A percentile compares a stretch with the other conserved stretches of the same genome.
phyloP scores from a whole-genome alignment of 495 filamentous ascomycete genomes.

The Xylaria curta region DNA sequence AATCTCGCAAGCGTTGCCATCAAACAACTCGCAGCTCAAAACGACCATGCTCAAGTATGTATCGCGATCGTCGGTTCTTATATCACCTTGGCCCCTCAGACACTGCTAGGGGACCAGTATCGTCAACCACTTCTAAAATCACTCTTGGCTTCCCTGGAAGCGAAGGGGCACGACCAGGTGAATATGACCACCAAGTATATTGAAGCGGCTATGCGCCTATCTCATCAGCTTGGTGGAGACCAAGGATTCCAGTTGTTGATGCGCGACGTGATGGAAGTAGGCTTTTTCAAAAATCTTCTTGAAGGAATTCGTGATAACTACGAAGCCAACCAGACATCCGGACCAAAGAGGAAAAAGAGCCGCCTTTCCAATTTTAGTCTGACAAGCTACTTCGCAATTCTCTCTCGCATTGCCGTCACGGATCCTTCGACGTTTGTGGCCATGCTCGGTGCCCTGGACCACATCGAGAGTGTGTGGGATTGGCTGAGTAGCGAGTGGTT shows the following conservation, averaged over 20 bases:
- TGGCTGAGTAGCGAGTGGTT: slow-evolving; percentile 94
- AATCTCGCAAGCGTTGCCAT: slow-evolving; percentile 71
- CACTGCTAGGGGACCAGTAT: slow-evolving; percentile 71
- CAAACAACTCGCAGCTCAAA: slow-evolving; percentile 70
- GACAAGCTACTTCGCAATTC: slow-evolving; percentile 82
- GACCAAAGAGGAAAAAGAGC: slow-evolving; percentile 69
- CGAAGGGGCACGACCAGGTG: slow-evolving; percentile 68
- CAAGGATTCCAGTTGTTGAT: slow-evolving; percentile 69
- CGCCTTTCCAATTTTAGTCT: slow-evolving; percentile 72
- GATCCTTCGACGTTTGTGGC: slow-evolving; percentile 69
- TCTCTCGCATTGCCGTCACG: slow-evolving; percentile 77
- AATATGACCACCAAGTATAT: slow-evolving; percentile 69
- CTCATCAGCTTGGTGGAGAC: slow-evolving; percentile 70
- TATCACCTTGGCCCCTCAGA: slow-evolving; percentile 75
- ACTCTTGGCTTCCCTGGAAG: slow-evolving; percentile 64
- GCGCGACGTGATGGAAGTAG: slow-evolving; percentile 70
- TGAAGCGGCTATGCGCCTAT: slow-evolving; percentile 73
- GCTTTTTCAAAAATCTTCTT: slow-evolving; percentile 70
- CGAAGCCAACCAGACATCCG: slow-evolving; percentile 75
- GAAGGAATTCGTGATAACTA: slow-evolving; percentile 73
- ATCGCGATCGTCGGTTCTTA: slow-evolving; percentile 74
- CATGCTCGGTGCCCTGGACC: slow-evolving; percentile 54
- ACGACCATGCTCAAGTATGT: slow-evolving; percentile 69
- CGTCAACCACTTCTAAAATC: slow-evolving; percentile 62
- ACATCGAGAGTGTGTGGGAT: slow-evolving; percentile 58